Evolutionary conservation across 305 asterid genomes (phyloP), one percentile per base, ranked within the genome.

Genomic region (Fraxinus paxiana): DNA sequence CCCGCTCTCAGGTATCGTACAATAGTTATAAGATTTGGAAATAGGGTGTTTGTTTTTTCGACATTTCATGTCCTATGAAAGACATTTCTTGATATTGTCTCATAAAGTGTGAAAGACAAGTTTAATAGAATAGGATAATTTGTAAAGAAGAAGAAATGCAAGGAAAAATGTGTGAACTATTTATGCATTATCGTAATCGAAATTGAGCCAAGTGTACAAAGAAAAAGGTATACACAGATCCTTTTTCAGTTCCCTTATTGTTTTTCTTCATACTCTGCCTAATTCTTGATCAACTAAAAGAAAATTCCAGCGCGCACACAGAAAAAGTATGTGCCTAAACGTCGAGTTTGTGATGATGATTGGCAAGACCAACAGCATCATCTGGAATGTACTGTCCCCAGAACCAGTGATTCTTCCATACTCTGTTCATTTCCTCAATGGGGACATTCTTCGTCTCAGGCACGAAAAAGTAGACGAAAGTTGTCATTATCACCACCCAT

Each of bases 371-470:
- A 0, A 80, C 85, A 3, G 91, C 93, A 80, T 90, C 89, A 43
- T 85, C 84, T 0, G 90, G 90, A 13, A 88, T 83, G 65, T 87
- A 91, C 1, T 67, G 78, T 2, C 86, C 87, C 96, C 96, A 92
- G 82, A 86, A 87, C 91, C 92, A 87, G 2, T 92, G 94, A 15
- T 81, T 76, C 79, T 85, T 89, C 94, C 92, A 92, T 0, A 92
- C 87, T 31, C 83, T 77, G n/a, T 87, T 83, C 81, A 92, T 85
- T 63, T 90, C 94, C 73, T 92, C 97, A 43, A 92, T 90, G 0
- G 94, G 97, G 34, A 92, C 83, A 22, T 84, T 86, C 87, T 88
- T 92, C 1, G 97, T 92, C 83, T 92, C 97, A 0, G 97, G 97
- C 69, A 92, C 8, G 35, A 89, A 87, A 24, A 87, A 81, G 82